Percentiles rank a stretch among this genome's conserved stretches.
Evolutionary conservation across 2,329 filamentous ascomycete genomes (phyloP).

Genomic region (Penicillium crustosum): DNA sequence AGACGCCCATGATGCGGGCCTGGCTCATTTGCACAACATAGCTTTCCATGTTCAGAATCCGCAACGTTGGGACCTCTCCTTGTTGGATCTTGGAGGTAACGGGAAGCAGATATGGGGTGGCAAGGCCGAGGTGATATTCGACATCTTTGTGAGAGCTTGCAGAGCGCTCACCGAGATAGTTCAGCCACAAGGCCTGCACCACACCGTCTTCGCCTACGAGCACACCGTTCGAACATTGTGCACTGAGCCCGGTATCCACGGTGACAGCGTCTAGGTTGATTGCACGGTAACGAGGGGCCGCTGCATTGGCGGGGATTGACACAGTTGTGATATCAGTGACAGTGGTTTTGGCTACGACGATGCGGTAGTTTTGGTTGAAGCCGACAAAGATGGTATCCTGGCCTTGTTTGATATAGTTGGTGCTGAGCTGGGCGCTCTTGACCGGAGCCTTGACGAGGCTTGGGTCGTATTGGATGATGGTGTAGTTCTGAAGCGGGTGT

Average conservation of each 20-base stretch:
- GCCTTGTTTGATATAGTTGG: constrained; percentile 82
- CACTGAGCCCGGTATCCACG: constrained; percentile 87
- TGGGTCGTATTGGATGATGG: constrained; percentile 91
- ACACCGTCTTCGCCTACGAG: constrained; percentile 85
- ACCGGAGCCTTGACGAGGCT: constrained; percentile 91
- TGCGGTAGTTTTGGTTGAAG: constrained; percentile 93
- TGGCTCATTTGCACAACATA: constrained; percentile 96
- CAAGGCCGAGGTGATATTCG: constrained; percentile 92
- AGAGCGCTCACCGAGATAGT: constrained; percentile 88
- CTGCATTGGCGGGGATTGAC: constrained; percentile 88
- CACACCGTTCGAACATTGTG: constrained; percentile 91
- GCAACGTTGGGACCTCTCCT: constrained; percentile 74
- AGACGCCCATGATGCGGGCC: constrained; percentile 93
- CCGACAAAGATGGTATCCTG: constrained; percentile 95
- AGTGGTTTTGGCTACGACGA: constrained; percentile 89
- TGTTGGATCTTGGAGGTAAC: constrained; percentile 84
- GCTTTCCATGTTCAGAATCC: constrained; percentile 92
- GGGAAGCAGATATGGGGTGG: constrained; percentile 82
- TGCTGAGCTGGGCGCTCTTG: constrained; percentile 79
- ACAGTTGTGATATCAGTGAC: constrained; percentile 98
- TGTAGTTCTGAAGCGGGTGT: constrained; percentile 95
- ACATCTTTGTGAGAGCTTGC: constrained; percentile 79
- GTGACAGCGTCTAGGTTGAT: constrained; percentile 97
- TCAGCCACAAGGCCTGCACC: constrained; percentile 94
- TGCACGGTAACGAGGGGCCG: constrained; percentile 87